phyloP scores from a whole-genome alignment of 1,139 yeast species.

The Scheffersomyces insectosa region DNA sequence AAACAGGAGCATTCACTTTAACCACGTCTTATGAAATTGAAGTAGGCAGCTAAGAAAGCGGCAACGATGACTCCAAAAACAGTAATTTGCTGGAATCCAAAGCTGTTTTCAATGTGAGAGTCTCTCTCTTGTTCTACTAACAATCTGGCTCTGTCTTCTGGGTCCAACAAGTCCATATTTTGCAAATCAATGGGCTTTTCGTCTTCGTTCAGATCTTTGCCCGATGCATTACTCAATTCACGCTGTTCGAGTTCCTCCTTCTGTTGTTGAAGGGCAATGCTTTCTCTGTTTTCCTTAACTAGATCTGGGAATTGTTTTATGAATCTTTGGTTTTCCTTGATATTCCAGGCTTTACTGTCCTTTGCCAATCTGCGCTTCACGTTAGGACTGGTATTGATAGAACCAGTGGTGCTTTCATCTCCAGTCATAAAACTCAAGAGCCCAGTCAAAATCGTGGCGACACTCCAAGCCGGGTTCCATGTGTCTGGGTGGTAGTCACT shows the following conservation, averaged over 20 bases:
- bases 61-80: conserved; percentile 36
- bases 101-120: conserved; percentile 3
- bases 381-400: conserved; percentile 35
- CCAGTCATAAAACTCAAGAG: conserved; percentile 83
- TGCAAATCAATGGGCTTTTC: conserved; percentile 20
- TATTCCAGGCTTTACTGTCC: conserved; percentile 69
- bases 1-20: conserved; percentile 1
- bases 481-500: conserved; percentile 91
- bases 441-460: conserved; percentile 81
- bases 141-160: conserved; percentile 47
- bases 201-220: conserved; percentile 8
- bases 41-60: conserved; percentile 26
- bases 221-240: conserved; percentile 5
- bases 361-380: conserved; percentile 41
- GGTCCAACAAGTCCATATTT: conserved; percentile 35
- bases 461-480: conserved; percentile 97
- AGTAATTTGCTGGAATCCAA: conserved; percentile 14
- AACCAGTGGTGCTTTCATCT: conserved; percentile 41
- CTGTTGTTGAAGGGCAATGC: conserved; percentile 21
- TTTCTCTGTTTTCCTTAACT: conserved; percentile 43
- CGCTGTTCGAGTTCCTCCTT: conserved; percentile 8
- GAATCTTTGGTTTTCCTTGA: conserved; percentile 55
- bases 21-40: conserved; percentile 17
- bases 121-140: conserved; percentile 26
- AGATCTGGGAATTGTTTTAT: conserved; percentile 67